Conservation (phyloP, 2,329 filamentous ascomycete species). For the Fonsecaea pedrosoi region DNA sequence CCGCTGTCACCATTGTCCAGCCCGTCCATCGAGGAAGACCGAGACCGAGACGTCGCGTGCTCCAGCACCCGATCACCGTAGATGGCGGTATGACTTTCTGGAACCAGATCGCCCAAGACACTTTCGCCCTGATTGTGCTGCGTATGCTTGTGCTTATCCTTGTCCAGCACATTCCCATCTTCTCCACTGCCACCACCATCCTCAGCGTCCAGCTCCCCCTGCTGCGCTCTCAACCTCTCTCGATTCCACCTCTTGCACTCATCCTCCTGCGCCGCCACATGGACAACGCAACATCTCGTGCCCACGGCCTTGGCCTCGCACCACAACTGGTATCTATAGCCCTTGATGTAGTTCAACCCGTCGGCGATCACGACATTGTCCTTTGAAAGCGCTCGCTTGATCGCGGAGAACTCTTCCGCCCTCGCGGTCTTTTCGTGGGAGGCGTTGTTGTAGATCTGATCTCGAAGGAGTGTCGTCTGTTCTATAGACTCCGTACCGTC, state of each 20-base stretch:
- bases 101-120: slow-evolving; percentile 36
- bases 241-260: slow-evolving; percentile 40
- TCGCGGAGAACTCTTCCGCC: slow-evolving; percentile 65
- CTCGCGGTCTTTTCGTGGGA: slow-evolving; percentile 66
- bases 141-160: background rate
- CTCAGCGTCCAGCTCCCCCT: slow-evolving; percentile 6
- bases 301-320: slow-evolving; percentile 70
- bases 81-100: slow-evolving; percentile 41
- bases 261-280: slow-evolving; percentile 40
- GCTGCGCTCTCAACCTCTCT: slow-evolving; percentile 34
- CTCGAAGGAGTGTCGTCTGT: slow-evolving; percentile 35
- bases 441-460: slow-evolving; percentile 40
- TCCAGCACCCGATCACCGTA: slow-evolving; percentile 37
- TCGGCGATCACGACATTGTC: slow-evolving; percentile 69
- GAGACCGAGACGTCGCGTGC: slow-evolving; percentile 11
- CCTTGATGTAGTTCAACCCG: slow-evolving; percentile 72
- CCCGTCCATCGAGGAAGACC: slow-evolving; percentile 33
- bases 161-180: background rate
- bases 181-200: background rate
- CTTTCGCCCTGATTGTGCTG: slow-evolving; percentile 30
- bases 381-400: slow-evolving; percentile 63
- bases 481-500: background rate
- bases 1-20: slow-evolving; percentile 17
- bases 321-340: slow-evolving; percentile 70
- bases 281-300: slow-evolving; percentile 67